Evolutionary conservation across 768 basidiomycete species (phyloP).

Genomic region (Amanita fuliginea): DNA sequence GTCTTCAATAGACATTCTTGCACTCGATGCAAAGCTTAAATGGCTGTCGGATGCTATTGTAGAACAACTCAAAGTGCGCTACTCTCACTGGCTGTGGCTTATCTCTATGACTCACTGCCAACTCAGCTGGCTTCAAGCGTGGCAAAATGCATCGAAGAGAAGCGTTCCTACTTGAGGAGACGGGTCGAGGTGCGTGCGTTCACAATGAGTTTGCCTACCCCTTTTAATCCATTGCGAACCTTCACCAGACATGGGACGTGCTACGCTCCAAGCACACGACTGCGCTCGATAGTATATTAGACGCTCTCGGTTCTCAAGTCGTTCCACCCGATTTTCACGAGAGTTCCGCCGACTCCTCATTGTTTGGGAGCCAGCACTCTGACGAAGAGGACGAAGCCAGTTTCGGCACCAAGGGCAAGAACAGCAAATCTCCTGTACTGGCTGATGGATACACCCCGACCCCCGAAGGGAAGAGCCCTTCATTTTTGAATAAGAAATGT

Average conservation of each 20-base stretch:
- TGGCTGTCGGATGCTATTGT: conserved; percentile 69
- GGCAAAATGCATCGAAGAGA: conserved; percentile 66
- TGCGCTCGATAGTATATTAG: conserved; percentile 59
- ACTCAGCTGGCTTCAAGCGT: conserved; percentile 52
- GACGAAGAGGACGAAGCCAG: not conserved
- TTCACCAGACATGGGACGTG: conserved; percentile 57
- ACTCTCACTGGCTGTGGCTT: not conserved
- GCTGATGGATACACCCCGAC: not conserved
- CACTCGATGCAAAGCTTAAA: conserved; percentile 67
- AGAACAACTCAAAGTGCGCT: conserved; percentile 63
- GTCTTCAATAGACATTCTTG: conserved; percentile 58
- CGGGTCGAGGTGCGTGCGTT: conserved; percentile 44
- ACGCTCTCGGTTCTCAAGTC: conserved; percentile 57
- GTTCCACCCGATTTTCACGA: conserved; percentile 76
- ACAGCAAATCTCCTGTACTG: not conserved
- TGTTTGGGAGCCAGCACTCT: conserved; percentile 69
- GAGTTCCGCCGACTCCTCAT: conserved; percentile 51
- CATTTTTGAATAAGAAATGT: conserved; percentile 13
- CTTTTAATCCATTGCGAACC: not conserved
- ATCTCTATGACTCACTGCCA: not conserved
- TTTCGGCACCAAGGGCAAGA: not conserved
- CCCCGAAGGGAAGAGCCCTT: not conserved
- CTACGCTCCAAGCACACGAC: conserved; percentile 48
- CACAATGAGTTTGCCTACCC: not conserved
- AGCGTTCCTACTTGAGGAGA: conserved; percentile 46